These are phyloP conservation scores for Macadamia tetraphylla DNA, from an alignment of 164 flowering plant genomes.

Conservation along the genomic window DNA sequence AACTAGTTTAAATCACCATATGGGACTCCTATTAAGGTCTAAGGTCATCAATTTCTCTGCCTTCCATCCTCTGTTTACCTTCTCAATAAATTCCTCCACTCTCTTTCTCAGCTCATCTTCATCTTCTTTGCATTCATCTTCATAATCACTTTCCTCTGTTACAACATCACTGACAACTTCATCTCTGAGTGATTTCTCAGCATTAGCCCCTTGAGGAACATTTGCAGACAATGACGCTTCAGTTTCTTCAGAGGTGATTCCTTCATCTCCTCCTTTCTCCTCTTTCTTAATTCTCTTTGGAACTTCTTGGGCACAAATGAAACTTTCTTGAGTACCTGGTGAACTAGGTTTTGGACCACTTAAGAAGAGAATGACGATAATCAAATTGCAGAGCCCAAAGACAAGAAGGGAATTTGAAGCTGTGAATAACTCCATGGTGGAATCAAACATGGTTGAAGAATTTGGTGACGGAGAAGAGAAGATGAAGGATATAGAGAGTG, in stretches of 20 bases:
- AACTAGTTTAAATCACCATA: no score
- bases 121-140: not conserved
- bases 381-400: constrained; percentile 51
- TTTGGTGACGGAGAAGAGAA: not conserved
- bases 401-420: constrained; percentile 16
- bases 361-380: constrained; percentile 37
- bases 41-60: not conserved
- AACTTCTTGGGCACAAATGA: not conserved
- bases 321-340: constrained; percentile 3
- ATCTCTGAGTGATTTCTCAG: not conserved
- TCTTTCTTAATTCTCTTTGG: constrained; percentile 8
- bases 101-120: constrained; percentile 1
- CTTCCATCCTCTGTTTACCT: not conserved
- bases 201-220: not conserved
- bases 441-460: not conserved
- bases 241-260: not conserved
- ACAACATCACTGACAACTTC: not conserved
- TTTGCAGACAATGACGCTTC: not conserved
- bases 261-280: not conserved
- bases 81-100: not conserved
- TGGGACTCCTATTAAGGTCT: no score
- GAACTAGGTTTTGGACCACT: constrained; percentile 24
- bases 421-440: not conserved
- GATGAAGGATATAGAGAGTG: not conserved
- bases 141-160: not conserved